Percentiles rank a stretch among this genome's conserved stretches.
Evolutionary conservation across 169 alveolate genomes (phyloP).

Genomic region (Plasmodium sp.): DNA sequence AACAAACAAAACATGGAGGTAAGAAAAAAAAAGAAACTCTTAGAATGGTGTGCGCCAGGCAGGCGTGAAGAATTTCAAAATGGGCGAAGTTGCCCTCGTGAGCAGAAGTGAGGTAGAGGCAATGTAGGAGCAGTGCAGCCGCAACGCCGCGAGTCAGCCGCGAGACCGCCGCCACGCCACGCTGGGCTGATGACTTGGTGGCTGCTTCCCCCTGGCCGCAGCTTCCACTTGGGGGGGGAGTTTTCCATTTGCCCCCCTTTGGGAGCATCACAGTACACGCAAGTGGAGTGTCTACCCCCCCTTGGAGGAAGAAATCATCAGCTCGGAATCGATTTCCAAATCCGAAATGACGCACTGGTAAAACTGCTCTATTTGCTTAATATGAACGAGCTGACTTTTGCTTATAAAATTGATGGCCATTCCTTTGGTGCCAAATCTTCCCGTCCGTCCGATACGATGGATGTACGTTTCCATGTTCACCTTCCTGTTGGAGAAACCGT

Average conservation of each 20-base stretch:
- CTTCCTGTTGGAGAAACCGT: background rate
- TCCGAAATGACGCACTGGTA: conserved; percentile 76
- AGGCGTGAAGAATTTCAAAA: background rate
- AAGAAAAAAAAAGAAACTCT: background rate
- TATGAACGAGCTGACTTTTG: conserved; percentile 78
- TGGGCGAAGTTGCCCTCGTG: conserved; percentile 75
- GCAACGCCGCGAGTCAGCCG: too few species aligned
- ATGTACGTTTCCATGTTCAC: conserved; percentile 91
- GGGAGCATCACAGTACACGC: background rate
- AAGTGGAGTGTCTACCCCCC: too few species aligned
- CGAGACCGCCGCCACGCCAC: too few species aligned
- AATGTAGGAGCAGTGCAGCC: background rate
- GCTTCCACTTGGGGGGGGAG: background rate
- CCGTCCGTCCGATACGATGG: conserved; percentile 98
- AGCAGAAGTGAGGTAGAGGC: background rate
- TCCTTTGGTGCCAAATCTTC: conserved; percentile 97
- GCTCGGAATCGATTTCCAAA: conserved; percentile 67
- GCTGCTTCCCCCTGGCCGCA: background rate
- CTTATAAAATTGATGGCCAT: conserved; percentile 93
- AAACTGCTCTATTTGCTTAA: conserved; percentile 80
- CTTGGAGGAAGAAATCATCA: conserved; percentile 24
- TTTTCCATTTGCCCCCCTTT: background rate
- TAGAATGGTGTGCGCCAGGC: background rate
- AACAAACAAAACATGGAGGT: background rate
- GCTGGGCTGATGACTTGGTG: too few species aligned